Evolutionary conservation across 208 protist genomes (phyloP).

Genomic region (Angomonas desouzai): DNA sequence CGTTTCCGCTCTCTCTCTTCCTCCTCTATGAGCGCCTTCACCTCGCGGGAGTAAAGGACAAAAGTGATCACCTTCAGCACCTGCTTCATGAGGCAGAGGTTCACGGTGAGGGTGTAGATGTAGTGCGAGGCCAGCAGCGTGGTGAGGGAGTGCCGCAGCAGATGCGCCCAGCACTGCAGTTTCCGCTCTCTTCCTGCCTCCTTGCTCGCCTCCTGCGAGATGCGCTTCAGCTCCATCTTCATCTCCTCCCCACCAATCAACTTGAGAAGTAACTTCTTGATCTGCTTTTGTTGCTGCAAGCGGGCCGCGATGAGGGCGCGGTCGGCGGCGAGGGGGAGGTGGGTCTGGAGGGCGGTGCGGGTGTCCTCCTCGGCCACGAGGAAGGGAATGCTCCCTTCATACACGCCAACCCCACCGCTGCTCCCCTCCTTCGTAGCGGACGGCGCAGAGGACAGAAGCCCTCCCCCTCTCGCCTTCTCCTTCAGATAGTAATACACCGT

Average conservation of each 20-base stretch:
- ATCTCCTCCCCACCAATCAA: neutral
- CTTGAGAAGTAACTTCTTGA: neutral
- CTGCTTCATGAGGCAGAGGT: neutral
- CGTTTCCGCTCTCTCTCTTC: neutral
- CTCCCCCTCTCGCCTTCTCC: neutral
- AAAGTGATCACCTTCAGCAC: slow-evolving; percentile 3
- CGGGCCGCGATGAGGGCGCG: slow-evolving; percentile 1
- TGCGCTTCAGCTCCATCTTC: neutral
- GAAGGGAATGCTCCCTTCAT: neutral
- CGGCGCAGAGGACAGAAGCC: neutral
- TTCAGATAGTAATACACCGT: neutral
- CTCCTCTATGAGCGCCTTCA: neutral
- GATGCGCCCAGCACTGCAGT: neutral
- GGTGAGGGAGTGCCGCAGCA: neutral
- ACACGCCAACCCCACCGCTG: neutral
- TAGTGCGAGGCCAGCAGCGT: slow-evolving; percentile 2
- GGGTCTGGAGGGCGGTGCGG: neutral
- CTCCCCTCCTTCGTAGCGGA: neutral
- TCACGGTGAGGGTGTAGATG: neutral
- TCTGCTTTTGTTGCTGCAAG: slow-evolving; percentile 3
- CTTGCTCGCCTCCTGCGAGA: neutral
- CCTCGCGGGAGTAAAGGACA: neutral
- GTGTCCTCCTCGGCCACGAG: neutral
- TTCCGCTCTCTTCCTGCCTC: neutral
- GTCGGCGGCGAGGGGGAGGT: neutral